Percentiles rank a stretch among this genome's conserved stretches.
These are phyloP conservation scores for Funneliformis caledonium DNA, from an alignment of 371 early-diverging fungal genomes.

Conservation along the genomic window DNA sequence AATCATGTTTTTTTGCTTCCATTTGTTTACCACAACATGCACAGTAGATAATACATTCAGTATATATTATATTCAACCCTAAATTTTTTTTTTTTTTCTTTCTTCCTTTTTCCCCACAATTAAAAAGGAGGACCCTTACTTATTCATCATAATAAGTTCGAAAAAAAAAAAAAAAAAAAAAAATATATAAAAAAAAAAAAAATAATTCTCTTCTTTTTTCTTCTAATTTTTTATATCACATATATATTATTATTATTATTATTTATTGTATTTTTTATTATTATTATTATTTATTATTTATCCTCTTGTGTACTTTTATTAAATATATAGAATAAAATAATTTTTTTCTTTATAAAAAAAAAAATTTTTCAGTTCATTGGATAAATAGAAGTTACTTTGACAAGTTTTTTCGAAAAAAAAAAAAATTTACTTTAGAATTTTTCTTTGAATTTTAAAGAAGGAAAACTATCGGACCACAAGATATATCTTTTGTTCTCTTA, in stretches of 20 bases:
- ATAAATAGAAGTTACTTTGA: no score
- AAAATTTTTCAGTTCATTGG: no score
- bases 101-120: slow-evolving; percentile 7
- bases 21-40: slow-evolving; percentile 21
- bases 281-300: neutral
- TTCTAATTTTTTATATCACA: neutral
- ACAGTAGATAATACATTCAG: neutral
- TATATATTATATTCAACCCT: neutral
- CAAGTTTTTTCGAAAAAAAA: neutral
- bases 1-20: slow-evolving; percentile 12
- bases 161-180: slow-evolving; percentile 17
- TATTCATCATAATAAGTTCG: neutral
- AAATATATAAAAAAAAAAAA: neutral
- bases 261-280: neutral
- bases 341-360: no score
- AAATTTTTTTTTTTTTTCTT: neutral
- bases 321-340: no score
- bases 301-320: neutral
- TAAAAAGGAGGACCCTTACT: neutral
- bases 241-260: neutral
- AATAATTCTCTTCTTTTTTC: neutral
- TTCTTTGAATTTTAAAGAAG: neutral
- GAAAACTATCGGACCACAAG: neutral
- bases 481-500: neutral
- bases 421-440: slow-evolving; percentile 2